Percentiles rank a stretch among this genome's conserved stretches.
Evolutionary conservation across 2,329 filamentous ascomycete genomes (phyloP).

Genomic region (Trichoderma sp.): DNA sequence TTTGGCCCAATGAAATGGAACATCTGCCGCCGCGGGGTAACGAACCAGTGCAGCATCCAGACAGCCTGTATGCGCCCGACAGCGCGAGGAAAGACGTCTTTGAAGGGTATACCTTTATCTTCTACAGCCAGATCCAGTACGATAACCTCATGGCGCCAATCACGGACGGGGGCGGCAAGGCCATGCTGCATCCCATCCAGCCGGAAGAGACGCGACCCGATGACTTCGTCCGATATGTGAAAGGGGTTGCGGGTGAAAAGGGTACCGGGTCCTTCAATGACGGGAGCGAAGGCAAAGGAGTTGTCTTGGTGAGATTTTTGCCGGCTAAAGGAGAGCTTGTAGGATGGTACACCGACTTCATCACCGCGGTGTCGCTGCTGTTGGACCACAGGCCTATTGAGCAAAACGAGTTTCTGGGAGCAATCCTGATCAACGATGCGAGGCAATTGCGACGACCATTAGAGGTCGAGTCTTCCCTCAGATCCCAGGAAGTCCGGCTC

Average conservation of each 20-base stretch:
- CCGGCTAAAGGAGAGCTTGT: conserved; percentile 57
- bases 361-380: conserved; percentile 67
- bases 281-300: conserved; percentile 66
- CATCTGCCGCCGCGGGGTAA: conserved; percentile 74
- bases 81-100: conserved; percentile 70
- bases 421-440: conserved; percentile 80
- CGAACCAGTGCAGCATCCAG: conserved; percentile 70
- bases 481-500: conserved; percentile 32
- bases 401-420: conserved; percentile 89
- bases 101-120: conserved; percentile 84
- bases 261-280: conserved; percentile 65
- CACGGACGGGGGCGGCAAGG: conserved; percentile 80
- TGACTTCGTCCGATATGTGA: conserved; percentile 78
- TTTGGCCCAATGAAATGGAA: conserved; percentile 75
- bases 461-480: conserved; percentile 47
- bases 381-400: conserved; percentile 82
- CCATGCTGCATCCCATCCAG: conserved; percentile 64
- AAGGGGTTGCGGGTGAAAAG: conserved; percentile 73
- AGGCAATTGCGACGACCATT: conserved; percentile 70
- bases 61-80: conserved; percentile 73
- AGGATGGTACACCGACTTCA: conserved; percentile 71
- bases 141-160: conserved; percentile 75
- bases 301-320: conserved; percentile 76
- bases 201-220: conserved; percentile 67
- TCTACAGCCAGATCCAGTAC: conserved; percentile 75